Evolutionary conservation across 1,284 basidiomycete species (phyloP).

Genomic region (Gymnopus androsaceus): DNA sequence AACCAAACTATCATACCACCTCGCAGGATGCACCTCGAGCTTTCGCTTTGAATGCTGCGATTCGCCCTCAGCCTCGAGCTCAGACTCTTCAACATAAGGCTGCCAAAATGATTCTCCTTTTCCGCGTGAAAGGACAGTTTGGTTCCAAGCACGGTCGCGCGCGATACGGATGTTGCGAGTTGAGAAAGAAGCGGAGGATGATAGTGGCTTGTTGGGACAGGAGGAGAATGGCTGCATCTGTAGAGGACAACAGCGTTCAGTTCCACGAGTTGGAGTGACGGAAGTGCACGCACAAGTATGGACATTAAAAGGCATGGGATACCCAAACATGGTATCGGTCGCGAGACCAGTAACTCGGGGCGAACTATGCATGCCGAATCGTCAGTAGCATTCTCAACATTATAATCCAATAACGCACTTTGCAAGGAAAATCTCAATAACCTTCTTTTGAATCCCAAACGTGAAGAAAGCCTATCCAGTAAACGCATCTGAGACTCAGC

Average conservation of each 20-base stretch:
- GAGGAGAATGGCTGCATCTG: slow-evolving; percentile 77
- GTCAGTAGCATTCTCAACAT: background rate
- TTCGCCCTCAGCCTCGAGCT: slow-evolving; percentile 69
- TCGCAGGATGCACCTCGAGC: slow-evolving; percentile 28
- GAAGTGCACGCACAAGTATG: slow-evolving; percentile 56
- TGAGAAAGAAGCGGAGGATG: slow-evolving; percentile 80
- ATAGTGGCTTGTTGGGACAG: slow-evolving; percentile 70
- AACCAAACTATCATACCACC: slow-evolving; percentile 41
- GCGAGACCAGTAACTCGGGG: slow-evolving; percentile 67
- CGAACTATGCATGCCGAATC: slow-evolving; percentile 43
- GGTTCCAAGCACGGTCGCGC: slow-evolving; percentile 74
- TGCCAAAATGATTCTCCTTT: slow-evolving; percentile 85
- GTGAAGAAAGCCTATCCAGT: slow-evolving; percentile 55
- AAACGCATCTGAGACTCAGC: slow-evolving; percentile 2
- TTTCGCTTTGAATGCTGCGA: background rate
- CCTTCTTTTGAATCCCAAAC: slow-evolving; percentile 62
- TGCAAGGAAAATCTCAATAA: slow-evolving; percentile 62
- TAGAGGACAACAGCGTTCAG: background rate
- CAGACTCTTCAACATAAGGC: slow-evolving; percentile 88
- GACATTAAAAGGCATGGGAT: slow-evolving; percentile 62
- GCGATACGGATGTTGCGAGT: slow-evolving; percentile 77
- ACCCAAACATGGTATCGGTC: slow-evolving; percentile 64
- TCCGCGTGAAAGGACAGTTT: slow-evolving; percentile 77
- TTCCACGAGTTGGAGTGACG: slow-evolving; percentile 2
- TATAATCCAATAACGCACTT: slow-evolving; percentile 46